Base-by-base conservation (phyloP, 1,139 yeast species). In the Pichia sp. region DNA sequence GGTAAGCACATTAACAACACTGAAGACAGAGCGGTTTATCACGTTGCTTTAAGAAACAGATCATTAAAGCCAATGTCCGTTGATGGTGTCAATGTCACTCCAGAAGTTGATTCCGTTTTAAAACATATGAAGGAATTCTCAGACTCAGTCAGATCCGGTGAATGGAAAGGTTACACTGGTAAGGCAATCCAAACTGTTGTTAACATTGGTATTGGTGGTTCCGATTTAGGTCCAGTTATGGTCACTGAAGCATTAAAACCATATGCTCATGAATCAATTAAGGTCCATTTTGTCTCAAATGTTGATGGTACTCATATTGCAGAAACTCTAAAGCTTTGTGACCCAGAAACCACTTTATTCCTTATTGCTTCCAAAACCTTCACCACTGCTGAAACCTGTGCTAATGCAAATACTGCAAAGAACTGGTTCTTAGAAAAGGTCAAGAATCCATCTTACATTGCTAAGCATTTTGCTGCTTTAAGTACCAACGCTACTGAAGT, bases 211-310 rank as follows among this genome's bases (percentile, higher is more conserved):
- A 92, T 92, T 66, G 98, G 98, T 66, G 98, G 98, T 59, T 89
- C 97, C 29, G 98, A 92, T 69, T 79, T 92, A 63, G 98, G 98
- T 61, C 98, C 98, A 45, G 97, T 92, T 49, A 92, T 92, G 98
- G 97, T 92, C 59, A 89, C 97, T 52, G 97, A 92, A 73, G 97
- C 98, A 36, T 79, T 92, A 67, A 92, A 90, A 76, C 82, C 86
- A 57, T 92, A 92, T 71, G 74, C 90, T 55, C 76, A 83, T 63
- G 81, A 82, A 54, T 85, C 82, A 53, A 75, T 92, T 61, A 71
- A 74, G 55, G 96, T 80, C 47, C 96, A 92, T 73, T 92, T 89
- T 69, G 97, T 92, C 53, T 90, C 97, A 60, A 92, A 92, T 79
- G 92, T 92, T 65, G 98, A 92, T 66, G 98, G 98, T 67, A 92